phyloP scores from a whole-genome alignment of 192 early-diverging fungal species.

The Chytriomyces sp. region DNA sequence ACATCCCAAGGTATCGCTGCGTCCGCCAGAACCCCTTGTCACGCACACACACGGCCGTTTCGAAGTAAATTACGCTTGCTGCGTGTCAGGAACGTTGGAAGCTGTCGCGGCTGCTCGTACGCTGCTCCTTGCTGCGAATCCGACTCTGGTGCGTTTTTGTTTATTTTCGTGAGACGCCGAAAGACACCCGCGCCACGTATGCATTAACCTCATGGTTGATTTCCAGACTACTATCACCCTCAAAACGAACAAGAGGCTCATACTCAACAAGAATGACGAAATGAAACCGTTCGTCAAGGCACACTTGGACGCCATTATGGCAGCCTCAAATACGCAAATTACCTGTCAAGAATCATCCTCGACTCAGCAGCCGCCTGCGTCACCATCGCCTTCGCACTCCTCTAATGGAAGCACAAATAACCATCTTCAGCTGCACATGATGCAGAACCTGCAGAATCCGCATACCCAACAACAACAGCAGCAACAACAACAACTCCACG shows the following conservation, averaged over 20 bases:
- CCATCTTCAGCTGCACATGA: not conserved
- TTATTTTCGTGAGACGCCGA: not conserved
- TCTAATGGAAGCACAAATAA: not conserved
- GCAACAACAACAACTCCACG: not conserved
- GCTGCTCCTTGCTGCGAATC: conserved; percentile 37
- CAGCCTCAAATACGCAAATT: conserved; percentile 48
- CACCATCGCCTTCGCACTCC: not conserved
- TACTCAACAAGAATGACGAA: conserved; percentile 53
- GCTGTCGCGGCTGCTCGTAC: conserved; percentile 29
- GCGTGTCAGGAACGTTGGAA: conserved; percentile 32
- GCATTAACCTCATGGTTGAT: no score
- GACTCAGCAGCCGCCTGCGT: conserved; percentile 1
- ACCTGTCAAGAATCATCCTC: conserved; percentile 45
- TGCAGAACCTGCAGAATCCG: no score
- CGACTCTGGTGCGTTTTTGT: conserved; percentile 36
- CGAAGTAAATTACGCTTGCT: conserved; percentile 30
- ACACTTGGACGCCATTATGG: conserved; percentile 53
- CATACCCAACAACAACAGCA: not conserved
- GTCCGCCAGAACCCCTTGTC: conserved; percentile 27
- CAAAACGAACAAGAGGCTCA: conserved; percentile 44
- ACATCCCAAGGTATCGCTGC: not conserved
- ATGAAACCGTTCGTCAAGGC: conserved; percentile 53
- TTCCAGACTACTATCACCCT: conserved; percentile 44
- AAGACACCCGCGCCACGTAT: not conserved
- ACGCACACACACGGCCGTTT: conserved; percentile 30